A percentile compares a stretch with the other conserved stretches of the same genome.
phyloP scores from a whole-genome alignment of 192 early-diverging fungal genomes.

The Podila horticola region DNA sequence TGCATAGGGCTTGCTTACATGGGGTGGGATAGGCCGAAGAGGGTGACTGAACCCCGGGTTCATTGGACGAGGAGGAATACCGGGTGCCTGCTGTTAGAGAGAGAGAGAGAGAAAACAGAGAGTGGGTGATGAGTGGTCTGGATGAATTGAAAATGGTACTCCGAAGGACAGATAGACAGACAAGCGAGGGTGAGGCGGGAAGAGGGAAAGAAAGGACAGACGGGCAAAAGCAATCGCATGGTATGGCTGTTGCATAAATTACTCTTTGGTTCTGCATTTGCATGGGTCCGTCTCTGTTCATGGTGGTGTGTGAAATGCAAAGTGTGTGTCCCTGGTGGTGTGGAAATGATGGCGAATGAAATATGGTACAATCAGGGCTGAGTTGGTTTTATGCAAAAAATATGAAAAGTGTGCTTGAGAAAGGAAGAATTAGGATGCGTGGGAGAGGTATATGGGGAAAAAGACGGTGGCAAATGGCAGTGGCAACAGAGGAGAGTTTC shows the following conservation, averaged over 20 bases:
- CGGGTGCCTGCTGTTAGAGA: constrained; percentile 4
- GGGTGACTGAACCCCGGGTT: constrained; percentile 34
- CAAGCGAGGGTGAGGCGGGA: too few species aligned
- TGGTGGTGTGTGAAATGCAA: background rate
- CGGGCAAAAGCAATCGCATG: too few species aligned
- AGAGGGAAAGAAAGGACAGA: too few species aligned
- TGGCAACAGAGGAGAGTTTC: background rate
- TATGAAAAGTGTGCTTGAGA: background rate
- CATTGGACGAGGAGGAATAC: constrained; percentile 1
- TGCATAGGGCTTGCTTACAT: constrained; percentile 14
- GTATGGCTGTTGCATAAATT: background rate
- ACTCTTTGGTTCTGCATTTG: background rate
- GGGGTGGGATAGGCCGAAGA: constrained; percentile 31
- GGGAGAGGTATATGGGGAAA: too few species aligned
- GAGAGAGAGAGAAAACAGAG: background rate
- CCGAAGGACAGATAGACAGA: too few species aligned
- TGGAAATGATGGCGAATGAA: background rate
- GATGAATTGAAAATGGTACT: background rate
- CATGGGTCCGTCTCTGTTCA: background rate
- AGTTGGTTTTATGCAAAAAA: background rate
- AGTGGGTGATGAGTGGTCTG: background rate
- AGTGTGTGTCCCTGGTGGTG: background rate
- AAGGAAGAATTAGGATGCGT: background rate
- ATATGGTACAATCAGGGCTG: background rate
- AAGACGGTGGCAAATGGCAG: too few species aligned